Conservation (phyloP, 1,139 yeast species). For the Debaryomyces subglobosus region DNA sequence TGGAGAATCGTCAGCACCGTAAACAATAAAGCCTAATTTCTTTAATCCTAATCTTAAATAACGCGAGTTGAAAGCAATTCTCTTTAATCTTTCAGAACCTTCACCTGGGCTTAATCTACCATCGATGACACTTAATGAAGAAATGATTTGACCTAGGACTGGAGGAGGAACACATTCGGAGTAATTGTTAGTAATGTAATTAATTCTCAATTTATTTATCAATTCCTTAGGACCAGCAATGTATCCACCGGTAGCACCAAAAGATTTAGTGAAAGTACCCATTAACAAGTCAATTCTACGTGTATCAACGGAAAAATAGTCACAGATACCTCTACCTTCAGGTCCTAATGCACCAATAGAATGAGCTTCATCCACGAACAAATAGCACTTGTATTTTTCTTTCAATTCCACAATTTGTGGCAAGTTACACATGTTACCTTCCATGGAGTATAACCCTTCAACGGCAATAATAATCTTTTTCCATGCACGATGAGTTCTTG, state of each 20-base stretch:
- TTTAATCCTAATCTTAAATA: conserved; percentile 88
- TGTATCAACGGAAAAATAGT: conserved; percentile 82
- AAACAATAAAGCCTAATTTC: conserved; percentile 89
- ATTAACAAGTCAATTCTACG: conserved; percentile 78
- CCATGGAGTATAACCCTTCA: conserved; percentile 97
- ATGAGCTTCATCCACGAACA: conserved; percentile 97
- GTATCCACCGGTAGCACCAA: conserved; percentile 99
- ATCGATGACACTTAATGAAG: conserved; percentile 76
- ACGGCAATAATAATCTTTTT: conserved; percentile 89
- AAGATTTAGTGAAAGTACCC: conserved; percentile 98
- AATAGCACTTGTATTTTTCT: conserved; percentile 83
- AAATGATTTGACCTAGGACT: conserved; percentile 82
- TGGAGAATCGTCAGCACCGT: conserved; percentile 96
- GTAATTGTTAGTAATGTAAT: conserved; percentile 72
- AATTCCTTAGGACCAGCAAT: conserved; percentile 72
- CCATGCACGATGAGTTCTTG: conserved; percentile 97
- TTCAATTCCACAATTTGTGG: conserved; percentile 77
- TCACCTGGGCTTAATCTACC: conserved; percentile 91
- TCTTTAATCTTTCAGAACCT: conserved; percentile 85
- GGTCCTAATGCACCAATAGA: conserved; percentile 98
- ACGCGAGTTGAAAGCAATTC: conserved; percentile 95
- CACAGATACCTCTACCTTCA: conserved; percentile 91
- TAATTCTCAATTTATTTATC: conserved; percentile 74
- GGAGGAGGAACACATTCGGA: conserved; percentile 91
- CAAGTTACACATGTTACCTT: conserved; percentile 89